Percentiles rank a stretch among this genome's conserved stretches.
Conservation (phyloP, 2,329 filamentous ascomycete species). For the Trichothecium roseum region DNA sequence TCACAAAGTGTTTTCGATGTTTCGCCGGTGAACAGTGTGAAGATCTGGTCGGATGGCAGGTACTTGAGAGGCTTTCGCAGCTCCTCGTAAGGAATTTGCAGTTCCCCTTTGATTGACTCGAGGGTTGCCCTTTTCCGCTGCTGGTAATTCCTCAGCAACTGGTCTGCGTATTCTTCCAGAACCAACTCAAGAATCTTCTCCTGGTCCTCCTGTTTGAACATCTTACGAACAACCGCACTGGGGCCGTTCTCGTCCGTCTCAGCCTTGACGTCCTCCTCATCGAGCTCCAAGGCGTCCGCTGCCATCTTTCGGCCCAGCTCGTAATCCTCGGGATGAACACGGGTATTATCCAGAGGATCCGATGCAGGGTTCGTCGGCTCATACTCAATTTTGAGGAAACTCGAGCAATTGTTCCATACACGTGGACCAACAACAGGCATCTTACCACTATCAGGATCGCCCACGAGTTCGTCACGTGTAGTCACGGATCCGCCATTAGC, state of each 20-base stretch:
- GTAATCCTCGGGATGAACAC: constrained; percentile 97
- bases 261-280: constrained; percentile 95
- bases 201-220: constrained; percentile 89
- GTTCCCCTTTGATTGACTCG: constrained; percentile 88
- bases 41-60: constrained; percentile 67
- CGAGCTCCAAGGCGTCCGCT: constrained; percentile 87
- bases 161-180: constrained; percentile 92
- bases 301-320: constrained; percentile 98
- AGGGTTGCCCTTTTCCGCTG: constrained; percentile 92
- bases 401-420: constrained; percentile 95
- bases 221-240: constrained; percentile 82
- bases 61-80: constrained; percentile 69
- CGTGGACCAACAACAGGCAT: constrained; percentile 74
- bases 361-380: constrained; percentile 72
- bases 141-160: constrained; percentile 85
- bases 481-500: constrained; percentile 79
- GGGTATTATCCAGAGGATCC: constrained; percentile 91
- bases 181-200: constrained; percentile 95
- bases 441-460: constrained; percentile 71
- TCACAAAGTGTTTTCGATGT: constrained; percentile 73
- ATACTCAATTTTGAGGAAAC: constrained; percentile 85
- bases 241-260: constrained; percentile 85
- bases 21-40: constrained; percentile 95
- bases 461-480: constrained; percentile 78
- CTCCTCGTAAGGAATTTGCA: constrained; percentile 90